phyloP scores from a whole-genome alignment of 1,139 yeast genomes.

The Yamadazyma triangularis region DNA sequence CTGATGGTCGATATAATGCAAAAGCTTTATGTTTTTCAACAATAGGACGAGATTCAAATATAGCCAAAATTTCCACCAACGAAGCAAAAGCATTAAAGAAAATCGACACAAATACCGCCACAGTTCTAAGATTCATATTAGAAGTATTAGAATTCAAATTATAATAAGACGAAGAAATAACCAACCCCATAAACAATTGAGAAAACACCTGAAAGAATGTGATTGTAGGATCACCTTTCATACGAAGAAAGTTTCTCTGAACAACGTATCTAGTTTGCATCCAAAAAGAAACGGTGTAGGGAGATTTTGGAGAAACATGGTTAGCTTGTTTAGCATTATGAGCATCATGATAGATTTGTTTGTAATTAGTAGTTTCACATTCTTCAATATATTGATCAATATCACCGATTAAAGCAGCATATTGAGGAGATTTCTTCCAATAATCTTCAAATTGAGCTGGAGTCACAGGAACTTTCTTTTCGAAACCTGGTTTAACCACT shows the following conservation, averaged over 20 bases:
- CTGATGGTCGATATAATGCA: slow-evolving; percentile 60
- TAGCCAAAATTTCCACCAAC: slow-evolving; percentile 62
- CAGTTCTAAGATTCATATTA: slow-evolving; percentile 65
- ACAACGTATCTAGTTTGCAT: slow-evolving; percentile 62
- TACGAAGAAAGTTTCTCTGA: slow-evolving; percentile 58
- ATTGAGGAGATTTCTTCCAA: slow-evolving; percentile 59
- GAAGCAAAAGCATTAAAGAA: slow-evolving; percentile 77
- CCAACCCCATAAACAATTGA: slow-evolving; percentile 62
- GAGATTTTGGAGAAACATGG: slow-evolving; percentile 47
- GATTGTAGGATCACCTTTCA: slow-evolving; percentile 61
- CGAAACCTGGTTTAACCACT: slow-evolving; percentile 44
- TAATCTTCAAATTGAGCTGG: slow-evolving; percentile 62
- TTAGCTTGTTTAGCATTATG: slow-evolving; percentile 57
- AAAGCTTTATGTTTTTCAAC: slow-evolving; percentile 75
- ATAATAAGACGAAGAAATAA: slow-evolving; percentile 71
- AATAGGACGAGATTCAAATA: slow-evolving; percentile 66
- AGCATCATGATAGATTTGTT: slow-evolving; percentile 33
- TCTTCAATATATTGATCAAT: slow-evolving; percentile 27
- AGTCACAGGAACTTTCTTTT: slow-evolving; percentile 61
- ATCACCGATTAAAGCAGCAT: slow-evolving; percentile 22
- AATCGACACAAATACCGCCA: slow-evolving; percentile 70
- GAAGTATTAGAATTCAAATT: slow-evolving; percentile 39
- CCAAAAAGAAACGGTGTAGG: slow-evolving; percentile 59
- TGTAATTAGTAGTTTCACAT: slow-evolving; percentile 14
- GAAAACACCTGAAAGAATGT: slow-evolving; percentile 55